phyloP scores from a whole-genome alignment of 2,329 filamentous ascomycete species.

The Ophiosphaerella korrae region DNA sequence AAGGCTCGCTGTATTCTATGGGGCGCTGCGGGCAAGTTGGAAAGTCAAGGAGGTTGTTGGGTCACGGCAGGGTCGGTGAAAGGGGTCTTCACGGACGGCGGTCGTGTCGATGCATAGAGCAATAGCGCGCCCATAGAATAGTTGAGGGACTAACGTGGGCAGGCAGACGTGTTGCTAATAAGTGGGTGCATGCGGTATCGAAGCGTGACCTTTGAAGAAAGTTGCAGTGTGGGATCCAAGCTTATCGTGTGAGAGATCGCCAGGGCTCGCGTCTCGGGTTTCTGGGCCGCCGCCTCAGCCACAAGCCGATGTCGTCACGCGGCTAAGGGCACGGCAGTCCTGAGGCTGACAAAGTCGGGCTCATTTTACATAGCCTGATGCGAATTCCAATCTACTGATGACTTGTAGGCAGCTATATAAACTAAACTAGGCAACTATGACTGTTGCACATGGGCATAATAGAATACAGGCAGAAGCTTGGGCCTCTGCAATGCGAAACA shows the following conservation, averaged over 20 bases:
- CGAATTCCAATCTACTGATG: constrained; percentile 8
- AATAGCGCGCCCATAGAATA: constrained; percentile 31
- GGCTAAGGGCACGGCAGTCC: constrained; percentile 1
- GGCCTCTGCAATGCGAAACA: constrained; percentile 19
- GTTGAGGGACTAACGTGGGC: constrained; percentile 1
- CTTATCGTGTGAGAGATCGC: constrained; percentile 4
- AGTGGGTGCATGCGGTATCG: constrained; percentile 9
- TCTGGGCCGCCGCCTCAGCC: constrained; percentile 7
- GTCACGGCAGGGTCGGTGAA: constrained; percentile 7
- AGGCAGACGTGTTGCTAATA: constrained; percentile 7
- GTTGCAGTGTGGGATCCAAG: not conserved
- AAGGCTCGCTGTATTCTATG: not conserved
- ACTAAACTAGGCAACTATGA: constrained; percentile 9
- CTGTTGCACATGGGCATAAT: constrained; percentile 9
- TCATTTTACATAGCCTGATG: not conserved
- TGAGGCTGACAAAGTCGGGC: not conserved
- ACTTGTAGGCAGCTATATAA: constrained; percentile 20
- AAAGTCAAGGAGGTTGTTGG: constrained; percentile 30
- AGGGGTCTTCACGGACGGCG: constrained; percentile 27
- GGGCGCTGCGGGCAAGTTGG: not conserved
- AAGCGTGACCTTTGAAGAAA: constrained; percentile 6
- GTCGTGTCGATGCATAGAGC: constrained; percentile 32
- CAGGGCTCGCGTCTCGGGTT: constrained; percentile 20
- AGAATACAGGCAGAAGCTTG: constrained; percentile 20
- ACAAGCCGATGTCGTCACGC: constrained; percentile 28